Base-by-base conservation (phyloP, 2,329 filamentous ascomycete genomes). In the Cercospora sesami region DNA sequence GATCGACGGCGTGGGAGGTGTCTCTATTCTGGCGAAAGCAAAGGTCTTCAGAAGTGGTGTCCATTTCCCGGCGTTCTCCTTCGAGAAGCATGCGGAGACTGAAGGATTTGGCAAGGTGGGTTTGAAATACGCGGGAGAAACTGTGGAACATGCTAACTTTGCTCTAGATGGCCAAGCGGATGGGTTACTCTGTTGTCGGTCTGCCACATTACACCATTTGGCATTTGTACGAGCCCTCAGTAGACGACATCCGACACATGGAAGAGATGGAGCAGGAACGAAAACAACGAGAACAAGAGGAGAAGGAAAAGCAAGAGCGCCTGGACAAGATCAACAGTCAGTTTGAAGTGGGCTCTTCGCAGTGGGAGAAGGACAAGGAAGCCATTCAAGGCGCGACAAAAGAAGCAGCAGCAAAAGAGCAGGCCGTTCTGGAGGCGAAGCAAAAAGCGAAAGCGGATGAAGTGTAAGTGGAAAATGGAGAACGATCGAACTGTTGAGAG, bases 181-280 rank as follows among this genome's bases (percentile, higher is more conserved):
- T 99, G 95, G 86, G 91, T 68, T 98, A 92, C 77, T 97, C 94
- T 0, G 95, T 99, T 18, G 91, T 99, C 67, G 95, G 95, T 33
- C 85, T 99, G 58, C 95, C 95, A 6, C 95, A 99, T 79, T 99
- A 99, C 80, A 97, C 93, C 0, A 97, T 99, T 72, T 99, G 95
- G 95, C 95, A 99, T 89, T 85, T 99, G 76, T 99, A 99, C 83
- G 95, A 99, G 80, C 95, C 95, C n/a, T 97, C 93, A 75, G 92
- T 97, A 16, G 95, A 99, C 76, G 95, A 99, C 76, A 92, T 98
- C 71, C 90, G 91, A 68, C 95, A 98, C 77, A 99, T 99, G 95
- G 94, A 94, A 87, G 93, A 97, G 81, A 97, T 98, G 94, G 94
- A 98, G 78, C 85, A 89, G 72, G 94, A 98, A 78, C 89, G 91